phyloP scores from a whole-genome alignment of 225 moss, liverwort and hornwort species.

The Neckera pumila region DNA sequence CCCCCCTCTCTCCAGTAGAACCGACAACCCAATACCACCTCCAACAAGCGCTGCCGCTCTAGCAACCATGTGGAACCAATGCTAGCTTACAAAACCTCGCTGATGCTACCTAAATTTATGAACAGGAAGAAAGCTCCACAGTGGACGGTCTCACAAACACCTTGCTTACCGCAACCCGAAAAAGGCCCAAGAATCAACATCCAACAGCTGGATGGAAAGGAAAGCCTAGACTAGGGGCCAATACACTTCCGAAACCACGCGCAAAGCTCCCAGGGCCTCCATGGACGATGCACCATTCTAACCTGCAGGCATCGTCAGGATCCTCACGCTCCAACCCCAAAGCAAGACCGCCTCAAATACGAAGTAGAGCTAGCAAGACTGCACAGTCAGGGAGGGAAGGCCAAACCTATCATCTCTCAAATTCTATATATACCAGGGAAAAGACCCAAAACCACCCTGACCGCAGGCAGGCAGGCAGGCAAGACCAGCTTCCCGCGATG shows the following conservation, averaged over 20 bases:
- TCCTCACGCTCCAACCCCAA: background rate
- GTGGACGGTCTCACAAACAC: background rate
- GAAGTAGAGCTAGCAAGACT: background rate
- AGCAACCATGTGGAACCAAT: conserved; percentile 5
- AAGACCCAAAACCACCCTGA: background rate
- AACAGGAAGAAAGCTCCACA: conserved; percentile 9
- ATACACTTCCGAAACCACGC: background rate
- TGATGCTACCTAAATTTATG: conserved; percentile 21
- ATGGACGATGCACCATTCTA: background rate
- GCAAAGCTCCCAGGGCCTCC: background rate
- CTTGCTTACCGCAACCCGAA: conserved; percentile 14
- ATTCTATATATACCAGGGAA: background rate
- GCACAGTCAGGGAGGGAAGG: background rate
- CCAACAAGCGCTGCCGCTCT: background rate
- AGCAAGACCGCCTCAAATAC: background rate
- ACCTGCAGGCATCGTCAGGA: background rate
- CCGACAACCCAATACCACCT: background rate
- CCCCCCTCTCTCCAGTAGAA: background rate
- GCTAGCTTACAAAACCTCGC: conserved; percentile 5
- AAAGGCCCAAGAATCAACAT: conserved; percentile 23
- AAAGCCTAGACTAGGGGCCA: background rate
- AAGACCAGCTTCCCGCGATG: background rate
- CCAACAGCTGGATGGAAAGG: conserved; percentile 9
- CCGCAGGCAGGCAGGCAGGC: background rate
- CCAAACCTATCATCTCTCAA: background rate